phyloP scores from a whole-genome alignment of 371 early-diverging fungal species.

The Coemansia sp. region DNA sequence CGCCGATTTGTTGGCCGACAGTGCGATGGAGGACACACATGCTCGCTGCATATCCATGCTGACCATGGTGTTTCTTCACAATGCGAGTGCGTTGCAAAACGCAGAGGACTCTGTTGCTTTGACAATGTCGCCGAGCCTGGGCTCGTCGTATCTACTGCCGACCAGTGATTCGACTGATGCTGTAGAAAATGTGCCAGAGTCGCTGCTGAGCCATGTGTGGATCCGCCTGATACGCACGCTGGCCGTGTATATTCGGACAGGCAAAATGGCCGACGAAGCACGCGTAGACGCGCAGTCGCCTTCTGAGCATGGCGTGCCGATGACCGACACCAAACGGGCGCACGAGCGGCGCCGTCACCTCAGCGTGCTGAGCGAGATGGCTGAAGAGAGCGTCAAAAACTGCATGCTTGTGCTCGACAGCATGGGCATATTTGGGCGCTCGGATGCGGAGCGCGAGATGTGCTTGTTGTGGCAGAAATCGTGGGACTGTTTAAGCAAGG shows the following conservation, averaged over 20 bases:
- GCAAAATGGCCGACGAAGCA: slow-evolving; percentile 33
- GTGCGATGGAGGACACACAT: slow-evolving; percentile 53
- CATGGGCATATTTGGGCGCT: slow-evolving; percentile 42
- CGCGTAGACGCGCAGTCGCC: slow-evolving; percentile 2
- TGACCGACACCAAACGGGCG: not conserved
- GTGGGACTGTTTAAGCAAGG: slow-evolving; percentile 40
- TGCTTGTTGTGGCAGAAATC: slow-evolving; percentile 30
- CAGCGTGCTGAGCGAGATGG: slow-evolving; percentile 51
- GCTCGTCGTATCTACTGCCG: not conserved
- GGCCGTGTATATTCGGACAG: slow-evolving; percentile 42
- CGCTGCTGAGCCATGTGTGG: slow-evolving; percentile 41
- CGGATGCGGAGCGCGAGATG: slow-evolving; percentile 8
- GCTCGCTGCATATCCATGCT: slow-evolving; percentile 49
- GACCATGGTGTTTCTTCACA: slow-evolving; percentile 52
- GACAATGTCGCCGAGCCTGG: not conserved
- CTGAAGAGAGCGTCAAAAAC: slow-evolving; percentile 52
- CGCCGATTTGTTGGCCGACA: slow-evolving; percentile 55
- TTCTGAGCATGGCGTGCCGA: not conserved
- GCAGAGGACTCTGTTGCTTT: not conserved
- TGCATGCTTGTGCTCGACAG: slow-evolving; percentile 49
- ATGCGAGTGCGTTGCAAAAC: slow-evolving; percentile 23
- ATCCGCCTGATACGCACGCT: slow-evolving; percentile 42
- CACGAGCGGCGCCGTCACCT: slow-evolving; percentile 22
- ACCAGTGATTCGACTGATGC: not conserved
- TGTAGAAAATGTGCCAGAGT: not conserved